Evolutionary conservation across 2,329 filamentous ascomycete species (phyloP).

Genomic region (Cucurbitaria berberidis): DNA sequence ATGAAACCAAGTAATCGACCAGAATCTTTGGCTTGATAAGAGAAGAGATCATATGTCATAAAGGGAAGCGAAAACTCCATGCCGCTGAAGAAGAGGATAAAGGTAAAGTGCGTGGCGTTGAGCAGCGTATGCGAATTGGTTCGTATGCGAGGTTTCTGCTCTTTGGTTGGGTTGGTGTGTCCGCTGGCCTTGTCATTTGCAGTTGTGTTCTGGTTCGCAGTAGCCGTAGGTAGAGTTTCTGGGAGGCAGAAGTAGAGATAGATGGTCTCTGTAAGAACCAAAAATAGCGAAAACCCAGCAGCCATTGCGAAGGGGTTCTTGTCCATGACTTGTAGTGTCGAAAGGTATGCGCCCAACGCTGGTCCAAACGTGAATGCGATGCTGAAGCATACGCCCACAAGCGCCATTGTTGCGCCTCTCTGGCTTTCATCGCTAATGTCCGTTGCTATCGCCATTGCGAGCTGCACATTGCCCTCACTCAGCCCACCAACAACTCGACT

Average conservation of each 20-base stretch:
- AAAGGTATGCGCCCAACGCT: slow-evolving; percentile 85
- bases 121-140: slow-evolving; percentile 86
- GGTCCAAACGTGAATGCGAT: slow-evolving; percentile 97
- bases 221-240: slow-evolving; percentile 74
- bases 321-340: slow-evolving; percentile 75
- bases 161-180: slow-evolving; percentile 22
- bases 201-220: slow-evolving; percentile 20
- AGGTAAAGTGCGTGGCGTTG: slow-evolving; percentile 85
- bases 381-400: slow-evolving; percentile 95
- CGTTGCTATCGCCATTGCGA: slow-evolving; percentile 94
- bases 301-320: slow-evolving; percentile 94
- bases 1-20: slow-evolving; percentile 89
- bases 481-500: slow-evolving; percentile 89
- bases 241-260: slow-evolving; percentile 87
- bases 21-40: slow-evolving; percentile 78
- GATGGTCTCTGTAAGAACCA: slow-evolving; percentile 85
- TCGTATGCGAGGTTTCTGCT: slow-evolving; percentile 48
- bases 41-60: slow-evolving; percentile 94
- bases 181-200: slow-evolving; percentile 27
- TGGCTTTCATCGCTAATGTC: slow-evolving; percentile 89
- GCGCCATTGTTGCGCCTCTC: slow-evolving; percentile 89
- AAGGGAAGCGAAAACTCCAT: slow-evolving; percentile 98
- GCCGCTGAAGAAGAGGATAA: slow-evolving; percentile 95
- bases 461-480: slow-evolving; percentile 95
- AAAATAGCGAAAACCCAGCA: slow-evolving; percentile 81